phyloP scores from a whole-genome alignment of 176 grass and related monocot genomes.

The Cenchrus americanus region DNA sequence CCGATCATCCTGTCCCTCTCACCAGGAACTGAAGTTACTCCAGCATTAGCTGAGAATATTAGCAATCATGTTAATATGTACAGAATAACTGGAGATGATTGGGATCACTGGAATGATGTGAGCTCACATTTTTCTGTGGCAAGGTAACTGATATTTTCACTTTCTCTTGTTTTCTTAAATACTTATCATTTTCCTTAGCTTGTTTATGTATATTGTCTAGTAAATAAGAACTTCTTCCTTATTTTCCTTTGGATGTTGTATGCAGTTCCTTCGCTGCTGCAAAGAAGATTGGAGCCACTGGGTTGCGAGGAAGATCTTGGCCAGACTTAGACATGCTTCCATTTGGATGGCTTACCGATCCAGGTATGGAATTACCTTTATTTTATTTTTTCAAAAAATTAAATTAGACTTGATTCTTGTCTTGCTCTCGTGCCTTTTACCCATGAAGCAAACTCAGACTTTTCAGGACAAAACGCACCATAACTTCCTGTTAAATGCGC shows the following conservation, averaged over 20 bases:
- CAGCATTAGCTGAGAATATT: conserved; percentile 68
- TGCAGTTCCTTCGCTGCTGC: conserved; percentile 70
- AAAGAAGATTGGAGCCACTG: conserved; percentile 72
- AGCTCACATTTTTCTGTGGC: conserved; percentile 75
- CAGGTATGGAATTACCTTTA: conserved; percentile 50
- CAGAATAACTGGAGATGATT: conserved; percentile 91
- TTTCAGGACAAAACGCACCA: not conserved
- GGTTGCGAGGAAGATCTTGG: conserved; percentile 84
- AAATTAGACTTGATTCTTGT: not conserved
- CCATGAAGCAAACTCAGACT: not conserved
- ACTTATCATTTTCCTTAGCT: conserved; percentile 11
- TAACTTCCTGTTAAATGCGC: not conserved
- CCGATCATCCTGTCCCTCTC: conserved; percentile 82
- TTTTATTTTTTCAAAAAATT: not conserved
- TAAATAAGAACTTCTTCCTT: conserved; percentile 25
- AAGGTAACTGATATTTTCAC: conserved; percentile 52
- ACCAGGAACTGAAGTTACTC: conserved; percentile 67
- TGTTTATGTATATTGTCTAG: conserved; percentile 10
- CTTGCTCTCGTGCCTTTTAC: not conserved
- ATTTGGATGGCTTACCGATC: conserved; percentile 85
- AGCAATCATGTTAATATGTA: conserved; percentile 80
- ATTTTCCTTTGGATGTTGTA: conserved; percentile 33
- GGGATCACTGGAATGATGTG: conserved; percentile 86
- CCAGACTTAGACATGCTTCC: conserved; percentile 98
- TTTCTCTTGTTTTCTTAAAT: conserved; percentile 25